A percentile compares a stretch with the other conserved stretches of the same genome.
Evolutionary conservation across 2,329 filamentous ascomycete genomes (phyloP).

Genomic region (Phyllosticta citribraziliensis): DNA sequence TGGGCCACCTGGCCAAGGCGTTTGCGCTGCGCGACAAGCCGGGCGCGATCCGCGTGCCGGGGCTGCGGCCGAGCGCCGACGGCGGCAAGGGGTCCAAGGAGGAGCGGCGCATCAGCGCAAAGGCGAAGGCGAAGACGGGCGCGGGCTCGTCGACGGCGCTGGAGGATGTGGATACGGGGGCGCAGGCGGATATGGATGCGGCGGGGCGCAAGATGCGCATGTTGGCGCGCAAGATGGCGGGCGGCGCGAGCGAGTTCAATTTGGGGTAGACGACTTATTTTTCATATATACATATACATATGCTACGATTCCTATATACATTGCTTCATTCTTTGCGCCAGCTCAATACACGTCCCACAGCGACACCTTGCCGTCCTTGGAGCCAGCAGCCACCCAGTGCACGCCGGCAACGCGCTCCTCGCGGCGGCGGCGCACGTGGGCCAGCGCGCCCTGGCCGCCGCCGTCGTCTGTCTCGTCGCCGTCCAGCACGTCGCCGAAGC

Average conservation of each 20-base stretch:
- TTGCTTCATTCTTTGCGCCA: no score
- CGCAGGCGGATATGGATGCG: slow-evolving; percentile 36
- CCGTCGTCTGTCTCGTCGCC: neutral
- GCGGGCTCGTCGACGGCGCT: neutral
- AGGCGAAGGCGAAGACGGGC: slow-evolving; percentile 16
- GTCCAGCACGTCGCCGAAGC: slow-evolving; percentile 50
- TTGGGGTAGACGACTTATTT: slow-evolving; percentile 39
- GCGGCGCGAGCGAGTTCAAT: slow-evolving; percentile 56
- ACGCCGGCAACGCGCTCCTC: slow-evolving; percentile 52
- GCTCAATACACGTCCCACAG: slow-evolving; percentile 79
- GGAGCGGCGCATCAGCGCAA: slow-evolving; percentile 26
- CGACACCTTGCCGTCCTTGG: slow-evolving; percentile 91
- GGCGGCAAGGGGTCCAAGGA: slow-evolving; percentile 20
- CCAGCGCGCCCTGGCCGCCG: neutral
- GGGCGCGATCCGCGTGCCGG: slow-evolving; percentile 57
- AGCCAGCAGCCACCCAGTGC: slow-evolving; percentile 84
- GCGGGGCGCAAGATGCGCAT: slow-evolving; percentile 46
- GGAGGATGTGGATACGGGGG: slow-evolving; percentile 19
- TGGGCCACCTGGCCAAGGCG: slow-evolving; percentile 89
- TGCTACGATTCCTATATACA: no score
- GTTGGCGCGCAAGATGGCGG: slow-evolving; percentile 23
- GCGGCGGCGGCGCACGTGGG: slow-evolving; percentile 26
- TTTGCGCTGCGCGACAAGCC: slow-evolving; percentile 86
- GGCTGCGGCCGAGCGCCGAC: slow-evolving; percentile 26
- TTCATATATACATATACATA: neutral